phyloP scores from a whole-genome alignment of 2,329 filamentous ascomycete genomes.

The Fusarium clavum region DNA sequence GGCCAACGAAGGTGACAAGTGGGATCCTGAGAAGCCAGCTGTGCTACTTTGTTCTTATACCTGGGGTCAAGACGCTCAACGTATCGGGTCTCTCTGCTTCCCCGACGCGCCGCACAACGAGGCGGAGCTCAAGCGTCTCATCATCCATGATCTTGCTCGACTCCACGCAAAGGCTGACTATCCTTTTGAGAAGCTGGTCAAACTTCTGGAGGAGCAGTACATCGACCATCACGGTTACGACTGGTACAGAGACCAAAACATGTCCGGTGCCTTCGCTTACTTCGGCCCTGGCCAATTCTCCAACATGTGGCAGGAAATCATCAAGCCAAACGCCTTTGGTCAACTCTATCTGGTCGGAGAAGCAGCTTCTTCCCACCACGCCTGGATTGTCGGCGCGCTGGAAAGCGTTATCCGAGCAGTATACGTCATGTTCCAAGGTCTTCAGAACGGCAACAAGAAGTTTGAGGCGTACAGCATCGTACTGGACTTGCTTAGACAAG shows the following conservation, averaged over 20 bases:
- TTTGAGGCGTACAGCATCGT: not conserved
- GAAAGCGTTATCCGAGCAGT: slow-evolving; percentile 38
- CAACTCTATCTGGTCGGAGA: slow-evolving; percentile 39
- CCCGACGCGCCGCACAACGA: not conserved
- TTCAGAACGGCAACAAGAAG: not conserved
- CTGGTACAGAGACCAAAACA: slow-evolving; percentile 40
- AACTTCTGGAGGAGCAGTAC: slow-evolving; percentile 16
- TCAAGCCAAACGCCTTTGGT: slow-evolving; percentile 40
- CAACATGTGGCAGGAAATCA: slow-evolving; percentile 42
- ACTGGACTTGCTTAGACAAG: rapidly evolving
- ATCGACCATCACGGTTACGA: slow-evolving; percentile 33
- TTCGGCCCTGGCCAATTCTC: slow-evolving; percentile 37
- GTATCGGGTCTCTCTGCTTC: slow-evolving; percentile 4
- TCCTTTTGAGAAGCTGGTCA: not conserved
- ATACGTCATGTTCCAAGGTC: slow-evolving; percentile 29
- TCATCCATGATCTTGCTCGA: not conserved
- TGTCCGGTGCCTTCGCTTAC: slow-evolving; percentile 42
- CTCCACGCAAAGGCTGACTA: not conserved
- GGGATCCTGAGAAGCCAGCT: slow-evolving; percentile 1
- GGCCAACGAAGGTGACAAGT: not conserved
- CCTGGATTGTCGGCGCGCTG: slow-evolving; percentile 39
- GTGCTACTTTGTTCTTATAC: slow-evolving; percentile 19
- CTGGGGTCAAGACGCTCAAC: slow-evolving; percentile 18
- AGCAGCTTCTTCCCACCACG: slow-evolving; percentile 37
- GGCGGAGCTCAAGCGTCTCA: not conserved